Conservation (phyloP, 306 rosid genomes). For the Quercus berberidifolia region DNA sequence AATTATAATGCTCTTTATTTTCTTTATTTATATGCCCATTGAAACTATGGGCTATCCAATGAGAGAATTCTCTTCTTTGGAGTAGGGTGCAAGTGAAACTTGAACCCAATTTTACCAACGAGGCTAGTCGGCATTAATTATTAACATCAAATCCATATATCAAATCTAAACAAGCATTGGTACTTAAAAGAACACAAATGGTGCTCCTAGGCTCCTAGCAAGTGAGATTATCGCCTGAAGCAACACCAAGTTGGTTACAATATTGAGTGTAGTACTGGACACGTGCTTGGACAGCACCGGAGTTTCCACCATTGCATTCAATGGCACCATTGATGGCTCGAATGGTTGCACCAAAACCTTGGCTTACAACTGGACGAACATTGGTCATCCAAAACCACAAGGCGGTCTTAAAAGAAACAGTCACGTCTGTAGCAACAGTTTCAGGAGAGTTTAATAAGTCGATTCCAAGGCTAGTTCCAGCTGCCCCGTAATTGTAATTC, state of each 20-base stretch:
- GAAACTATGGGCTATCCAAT: too few species aligned
- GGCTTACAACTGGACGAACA: constrained; percentile 49
- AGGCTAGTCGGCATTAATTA: too few species aligned
- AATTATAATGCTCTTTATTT: too few species aligned
- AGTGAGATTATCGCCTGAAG: constrained; percentile 62
- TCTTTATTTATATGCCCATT: too few species aligned
- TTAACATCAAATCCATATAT: too few species aligned
- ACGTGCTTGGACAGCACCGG: constrained; percentile 42
- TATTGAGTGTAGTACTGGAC: constrained; percentile 51
- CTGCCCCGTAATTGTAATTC: constrained; percentile 86
- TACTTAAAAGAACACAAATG: too few species aligned
- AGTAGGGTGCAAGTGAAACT: too few species aligned
- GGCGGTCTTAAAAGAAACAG: constrained; percentile 67
- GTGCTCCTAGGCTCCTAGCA: constrained; percentile 27
- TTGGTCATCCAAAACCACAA: constrained; percentile 78
- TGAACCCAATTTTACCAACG: too few species aligned
- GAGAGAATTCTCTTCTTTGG: too few species aligned
- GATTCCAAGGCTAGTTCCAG: constrained; percentile 49
- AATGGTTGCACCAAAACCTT: constrained; percentile 85
- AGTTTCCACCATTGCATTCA: constrained; percentile 63
- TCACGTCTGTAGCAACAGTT: constrained; percentile 49
- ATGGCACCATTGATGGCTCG: constrained; percentile 77
- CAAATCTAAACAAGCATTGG: too few species aligned
- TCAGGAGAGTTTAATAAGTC: constrained; percentile 73
- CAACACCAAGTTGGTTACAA: constrained; percentile 60